Conservation (phyloP, 371 early-diverging fungal species). For the Parasitella parasitica region DNA sequence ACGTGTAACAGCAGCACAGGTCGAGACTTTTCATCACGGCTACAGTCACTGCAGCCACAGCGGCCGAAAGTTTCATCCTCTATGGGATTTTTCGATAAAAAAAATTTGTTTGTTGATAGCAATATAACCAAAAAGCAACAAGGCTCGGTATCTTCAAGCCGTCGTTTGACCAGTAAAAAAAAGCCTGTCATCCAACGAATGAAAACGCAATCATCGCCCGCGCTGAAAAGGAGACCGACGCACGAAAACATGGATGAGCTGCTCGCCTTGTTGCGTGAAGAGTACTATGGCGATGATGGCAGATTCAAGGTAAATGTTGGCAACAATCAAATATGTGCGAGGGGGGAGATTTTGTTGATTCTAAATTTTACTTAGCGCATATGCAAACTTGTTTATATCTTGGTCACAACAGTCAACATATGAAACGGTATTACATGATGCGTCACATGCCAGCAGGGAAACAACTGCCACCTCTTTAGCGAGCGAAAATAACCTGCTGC, state of each 20-base stretch:
- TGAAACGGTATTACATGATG: conserved; percentile 35
- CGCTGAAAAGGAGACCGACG: background rate
- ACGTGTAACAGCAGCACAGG: conserved; percentile 15
- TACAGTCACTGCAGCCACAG: background rate
- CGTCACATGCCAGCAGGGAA: conserved; percentile 3
- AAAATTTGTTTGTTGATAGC: background rate
- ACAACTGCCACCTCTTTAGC: background rate
- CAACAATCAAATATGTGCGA: background rate
- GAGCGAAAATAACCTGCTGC: background rate
- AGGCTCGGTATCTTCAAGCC: conserved; percentile 2
- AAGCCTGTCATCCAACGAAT: conserved; percentile 8
- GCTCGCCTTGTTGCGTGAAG: background rate
- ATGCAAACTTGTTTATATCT: conserved; percentile 39
- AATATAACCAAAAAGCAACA: background rate
- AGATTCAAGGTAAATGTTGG: background rate
- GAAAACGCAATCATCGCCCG: background rate
- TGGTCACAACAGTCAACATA: conserved; percentile 47
- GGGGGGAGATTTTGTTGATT: conserved; percentile 22
- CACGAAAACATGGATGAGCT: conserved; percentile 7
- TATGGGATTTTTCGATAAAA: background rate
- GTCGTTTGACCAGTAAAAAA: background rate
- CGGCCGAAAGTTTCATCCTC: background rate
- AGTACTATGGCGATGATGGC: background rate
- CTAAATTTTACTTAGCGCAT: conserved; percentile 45
- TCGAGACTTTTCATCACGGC: background rate